These are phyloP conservation scores for Rhododendron williamsianum DNA, from an alignment of 148 eudicot species.

Conservation along the genomic window DNA sequence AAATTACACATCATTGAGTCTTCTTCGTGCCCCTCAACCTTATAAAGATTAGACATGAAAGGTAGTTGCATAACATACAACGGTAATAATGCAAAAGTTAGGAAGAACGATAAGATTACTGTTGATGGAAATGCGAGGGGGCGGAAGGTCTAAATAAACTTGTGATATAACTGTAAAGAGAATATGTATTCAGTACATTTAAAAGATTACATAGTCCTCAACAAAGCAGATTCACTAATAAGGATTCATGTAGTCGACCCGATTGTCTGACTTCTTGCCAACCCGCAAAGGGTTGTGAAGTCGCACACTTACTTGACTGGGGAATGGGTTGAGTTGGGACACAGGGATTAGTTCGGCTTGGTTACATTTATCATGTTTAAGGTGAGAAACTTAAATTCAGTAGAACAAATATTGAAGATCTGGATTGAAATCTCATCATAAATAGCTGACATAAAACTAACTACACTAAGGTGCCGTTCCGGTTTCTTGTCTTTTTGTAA, in stretches of 20 bases:
- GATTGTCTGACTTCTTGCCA: neutral
- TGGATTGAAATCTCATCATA: neutral
- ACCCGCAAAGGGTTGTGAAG: too few species aligned
- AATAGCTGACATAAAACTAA: neutral
- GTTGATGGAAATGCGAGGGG: neutral
- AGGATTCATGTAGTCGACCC: neutral
- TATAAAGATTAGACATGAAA: neutral
- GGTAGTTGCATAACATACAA: neutral
- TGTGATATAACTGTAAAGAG: neutral
- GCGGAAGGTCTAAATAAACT: neutral
- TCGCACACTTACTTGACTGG: too few species aligned
- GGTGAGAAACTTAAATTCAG: neutral
- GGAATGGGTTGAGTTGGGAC: neutral
- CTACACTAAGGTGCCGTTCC: too few species aligned
- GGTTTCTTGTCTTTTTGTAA: too few species aligned
- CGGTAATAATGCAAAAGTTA: neutral
- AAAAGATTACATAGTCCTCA: neutral
- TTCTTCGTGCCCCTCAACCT: neutral
- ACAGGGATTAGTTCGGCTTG: neutral
- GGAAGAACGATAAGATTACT: neutral
- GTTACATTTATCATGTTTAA: neutral
- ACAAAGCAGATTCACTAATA: neutral
- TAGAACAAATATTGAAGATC: neutral
- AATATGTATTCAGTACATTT: neutral
- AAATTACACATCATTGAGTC: constrained; percentile 4